Percentiles rank a stretch among this genome's conserved stretches.
Evolutionary conservation across 495 filamentous ascomycete species (phyloP).

Genomic region (Rhizodiscina lignyota): DNA sequence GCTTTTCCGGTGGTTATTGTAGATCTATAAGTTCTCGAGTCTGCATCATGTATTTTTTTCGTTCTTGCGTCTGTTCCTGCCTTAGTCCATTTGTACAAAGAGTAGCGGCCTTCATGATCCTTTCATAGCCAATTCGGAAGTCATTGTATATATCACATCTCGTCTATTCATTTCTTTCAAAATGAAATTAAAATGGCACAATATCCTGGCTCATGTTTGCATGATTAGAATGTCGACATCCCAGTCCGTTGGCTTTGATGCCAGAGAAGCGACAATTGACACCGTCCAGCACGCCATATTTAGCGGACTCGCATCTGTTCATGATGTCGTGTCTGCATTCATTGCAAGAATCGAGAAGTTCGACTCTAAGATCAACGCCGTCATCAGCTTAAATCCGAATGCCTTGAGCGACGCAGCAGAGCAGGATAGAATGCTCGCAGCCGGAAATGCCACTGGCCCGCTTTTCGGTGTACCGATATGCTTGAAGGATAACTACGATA

Average conservation of each 20-base stretch:
- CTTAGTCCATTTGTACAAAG: too few relatives aligned
- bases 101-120: too few relatives aligned
- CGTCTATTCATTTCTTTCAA: too few relatives aligned
- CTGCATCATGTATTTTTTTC: too few relatives aligned
- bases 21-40: too few relatives aligned
- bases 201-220: too few relatives aligned
- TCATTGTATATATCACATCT: too few relatives aligned
- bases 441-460: constrained; percentile 27
- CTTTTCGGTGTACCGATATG: constrained; percentile 43
- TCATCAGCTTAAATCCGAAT: constrained; percentile 35
- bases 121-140: too few relatives aligned
- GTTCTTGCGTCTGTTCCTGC: too few relatives aligned
- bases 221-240: too few relatives aligned
- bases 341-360: constrained; percentile 36
- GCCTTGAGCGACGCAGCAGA: constrained; percentile 30
- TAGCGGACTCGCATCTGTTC: constrained; percentile 30
- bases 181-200: too few relatives aligned
- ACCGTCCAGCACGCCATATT: constrained; percentile 34
- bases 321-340: constrained; percentile 34
- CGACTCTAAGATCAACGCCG: constrained; percentile 38
- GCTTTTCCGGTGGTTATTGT: too few relatives aligned
- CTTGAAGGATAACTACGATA: constrained; percentile 49
- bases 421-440: constrained; percentile 26
- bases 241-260: constrained; percentile 25
- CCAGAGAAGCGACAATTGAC: constrained; percentile 37